Percentiles rank a stretch among this genome's conserved stretches.
phyloP scores from a whole-genome alignment of 129 eudicot genomes.

The Flaveria linearis region DNA sequence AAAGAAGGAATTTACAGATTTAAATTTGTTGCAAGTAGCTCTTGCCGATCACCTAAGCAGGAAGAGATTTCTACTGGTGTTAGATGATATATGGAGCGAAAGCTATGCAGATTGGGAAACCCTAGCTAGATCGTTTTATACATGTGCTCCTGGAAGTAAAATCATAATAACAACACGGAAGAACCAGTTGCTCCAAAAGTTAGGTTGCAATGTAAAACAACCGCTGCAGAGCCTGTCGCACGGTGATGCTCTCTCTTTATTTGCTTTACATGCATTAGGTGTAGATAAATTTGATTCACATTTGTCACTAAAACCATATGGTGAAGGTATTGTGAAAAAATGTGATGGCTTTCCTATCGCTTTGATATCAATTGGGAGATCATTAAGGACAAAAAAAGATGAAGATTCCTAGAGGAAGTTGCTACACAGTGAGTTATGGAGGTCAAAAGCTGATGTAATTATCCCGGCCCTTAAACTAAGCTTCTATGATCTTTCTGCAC shows the following conservation, averaged over 20 bases:
- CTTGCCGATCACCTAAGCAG: not conserved
- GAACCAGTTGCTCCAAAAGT: not conserved
- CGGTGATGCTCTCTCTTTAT: no score
- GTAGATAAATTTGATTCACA: no score
- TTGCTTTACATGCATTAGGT: no score
- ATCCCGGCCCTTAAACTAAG: not conserved
- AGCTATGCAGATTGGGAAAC: not conserved
- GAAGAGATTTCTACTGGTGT: no score
- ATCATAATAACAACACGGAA: constrained; percentile 10
- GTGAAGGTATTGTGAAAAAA: no score
- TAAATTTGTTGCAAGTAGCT: not conserved
- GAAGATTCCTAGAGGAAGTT: not conserved
- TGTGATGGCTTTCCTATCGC: no score
- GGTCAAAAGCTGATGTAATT: not conserved
- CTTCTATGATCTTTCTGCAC: constrained; percentile 1
- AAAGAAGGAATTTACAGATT: not conserved
- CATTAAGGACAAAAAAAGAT: not conserved
- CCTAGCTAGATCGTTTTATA: not conserved
- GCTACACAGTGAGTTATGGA: not conserved
- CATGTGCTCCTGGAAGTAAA: constrained; percentile 2
- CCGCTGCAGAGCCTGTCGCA: not conserved
- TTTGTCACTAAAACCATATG: no score
- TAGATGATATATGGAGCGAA: constrained; percentile 8
- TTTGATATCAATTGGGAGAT: no score
- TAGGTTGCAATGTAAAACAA: not conserved